Evolutionary conservation across 179 eudicot species (phyloP).

Genomic region (Beta corolliflora): DNA sequence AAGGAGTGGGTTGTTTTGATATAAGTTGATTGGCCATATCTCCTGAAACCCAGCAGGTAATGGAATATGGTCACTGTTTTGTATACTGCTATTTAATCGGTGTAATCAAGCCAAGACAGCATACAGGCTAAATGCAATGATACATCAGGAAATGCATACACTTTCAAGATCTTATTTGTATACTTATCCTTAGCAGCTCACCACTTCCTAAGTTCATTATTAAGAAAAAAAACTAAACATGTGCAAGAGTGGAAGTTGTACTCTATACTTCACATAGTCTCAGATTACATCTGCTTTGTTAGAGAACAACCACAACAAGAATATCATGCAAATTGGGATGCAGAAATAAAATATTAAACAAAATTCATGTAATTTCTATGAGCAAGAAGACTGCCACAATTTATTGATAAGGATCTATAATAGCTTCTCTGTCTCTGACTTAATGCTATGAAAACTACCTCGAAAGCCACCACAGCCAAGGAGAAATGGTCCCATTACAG

Average conservation of each 20-base stretch:
- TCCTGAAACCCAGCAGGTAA: constrained; percentile 20
- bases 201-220: neutral
- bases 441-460: neutral
- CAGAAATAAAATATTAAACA: neutral
- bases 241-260: neutral
- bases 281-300: neutral
- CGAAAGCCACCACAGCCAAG: neutral
- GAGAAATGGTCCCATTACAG: neutral
- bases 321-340: constrained; percentile 4
- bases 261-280: neutral
- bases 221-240: neutral
- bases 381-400: neutral
- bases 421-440: neutral
- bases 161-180: neutral
- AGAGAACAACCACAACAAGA: neutral
- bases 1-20: constrained; percentile 45
- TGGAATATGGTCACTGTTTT: neutral
- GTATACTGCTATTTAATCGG: neutral
- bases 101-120: neutral
- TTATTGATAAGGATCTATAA: neutral
- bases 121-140: neutral
- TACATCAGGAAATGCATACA: neutral
- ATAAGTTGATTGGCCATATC: constrained; percentile 62
- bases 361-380: neutral
- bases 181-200: neutral